A percentile compares a stretch with the other conserved stretches of the same genome.
Conservation (phyloP, 2,329 filamentous ascomycete species). For the Volutella citrinella region DNA sequence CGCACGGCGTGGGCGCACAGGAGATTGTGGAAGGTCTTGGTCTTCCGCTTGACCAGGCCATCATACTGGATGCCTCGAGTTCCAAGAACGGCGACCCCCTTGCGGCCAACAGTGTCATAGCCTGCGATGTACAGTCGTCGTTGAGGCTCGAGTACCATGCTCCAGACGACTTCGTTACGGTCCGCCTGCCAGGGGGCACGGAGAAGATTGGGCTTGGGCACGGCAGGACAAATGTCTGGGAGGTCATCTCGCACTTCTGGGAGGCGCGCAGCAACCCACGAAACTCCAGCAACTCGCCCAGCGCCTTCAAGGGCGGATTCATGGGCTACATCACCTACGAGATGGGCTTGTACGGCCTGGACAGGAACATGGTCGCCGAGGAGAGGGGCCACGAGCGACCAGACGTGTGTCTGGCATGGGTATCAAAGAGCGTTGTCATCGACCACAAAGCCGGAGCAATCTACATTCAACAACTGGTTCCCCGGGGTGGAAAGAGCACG, state of each 20-base stretch:
- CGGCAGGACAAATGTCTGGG: conserved; percentile 43
- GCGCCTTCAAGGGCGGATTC: conserved; percentile 76
- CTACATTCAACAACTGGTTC: conserved; percentile 55
- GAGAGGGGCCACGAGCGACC: conserved; percentile 46
- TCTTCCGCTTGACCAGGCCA: conserved; percentile 39
- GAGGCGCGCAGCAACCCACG: conserved; percentile 25
- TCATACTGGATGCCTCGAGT: conserved; percentile 61
- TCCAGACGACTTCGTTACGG: conserved; percentile 38
- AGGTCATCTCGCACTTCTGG: conserved; percentile 46
- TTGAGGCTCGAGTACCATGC: conserved; percentile 56
- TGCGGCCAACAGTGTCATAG: conserved; percentile 69
- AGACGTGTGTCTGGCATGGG: conserved; percentile 74
- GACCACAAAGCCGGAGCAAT: conserved; percentile 63
- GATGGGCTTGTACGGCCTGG: conserved; percentile 57
- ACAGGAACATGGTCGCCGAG: conserved; percentile 24
- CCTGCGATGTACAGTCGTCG: conserved; percentile 57
- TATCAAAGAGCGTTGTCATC: conserved; percentile 73
- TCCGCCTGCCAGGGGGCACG: conserved; percentile 22
- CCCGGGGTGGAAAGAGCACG: conserved; percentile 22
- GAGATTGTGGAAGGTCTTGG: conserved; percentile 53
- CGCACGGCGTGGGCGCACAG: conserved; percentile 45
- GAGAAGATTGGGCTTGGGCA: conserved; percentile 19
- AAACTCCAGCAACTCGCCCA: conserved; percentile 11
- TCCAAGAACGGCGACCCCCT: conserved; percentile 41
- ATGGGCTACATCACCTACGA: conserved; percentile 86